Base-by-base conservation (phyloP, 768 basidiomycete species). In the Dioszegia aurantiaca region DNA sequence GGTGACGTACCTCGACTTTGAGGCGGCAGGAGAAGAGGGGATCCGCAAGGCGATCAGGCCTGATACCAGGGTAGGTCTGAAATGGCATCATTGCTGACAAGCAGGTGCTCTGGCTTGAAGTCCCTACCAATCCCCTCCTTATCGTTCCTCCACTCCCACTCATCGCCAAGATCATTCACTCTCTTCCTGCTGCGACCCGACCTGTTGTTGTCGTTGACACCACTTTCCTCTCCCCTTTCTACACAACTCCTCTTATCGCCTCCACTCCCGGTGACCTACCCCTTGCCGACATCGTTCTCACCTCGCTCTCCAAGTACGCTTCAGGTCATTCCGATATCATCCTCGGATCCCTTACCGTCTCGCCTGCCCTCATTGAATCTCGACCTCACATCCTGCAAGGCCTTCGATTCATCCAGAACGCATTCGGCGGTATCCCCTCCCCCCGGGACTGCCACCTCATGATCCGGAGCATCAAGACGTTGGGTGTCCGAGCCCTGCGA, bases 281-380 rank as follows among this genome's bases (percentile, higher is more conserved):
- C 17, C 77, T 80, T 16, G 94, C 90, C 14, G 90, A 94, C 73
- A 79, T 95, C 64, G 88, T 90, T 64, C 61, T 90, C 4, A 90
- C 95, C 23, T 70, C 68, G 4, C 58, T 75, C 12, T 63, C 70
- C 87, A 95, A 98, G 77, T 95, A 94, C 79, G 80, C 94, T 70
- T 89, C 90, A 72, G 94, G 94, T 0, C 93, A 95, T 78, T 88
- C 88, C 0, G 93, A 98, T 73, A 89, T 94, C 72, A 81, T 95
- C 68, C 89, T 92, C 83, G 93, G 93, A 41, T 85, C 86, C 0
- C 76, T 87, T 55, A 84, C 92, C 0, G 46, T 70, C 17, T 70
- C 71, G 1, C 55, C 58, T 0, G 41, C 33, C 0, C 60, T 78
- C 3, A 31, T 31, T 16, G 55, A 55, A 16, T 27, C 49, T 1